Evolutionary conservation across 352 stramenopile species (phyloP), one percentile per base, ranked within the genome.

Genomic region (Globisporangium uncinulatum): DNA sequence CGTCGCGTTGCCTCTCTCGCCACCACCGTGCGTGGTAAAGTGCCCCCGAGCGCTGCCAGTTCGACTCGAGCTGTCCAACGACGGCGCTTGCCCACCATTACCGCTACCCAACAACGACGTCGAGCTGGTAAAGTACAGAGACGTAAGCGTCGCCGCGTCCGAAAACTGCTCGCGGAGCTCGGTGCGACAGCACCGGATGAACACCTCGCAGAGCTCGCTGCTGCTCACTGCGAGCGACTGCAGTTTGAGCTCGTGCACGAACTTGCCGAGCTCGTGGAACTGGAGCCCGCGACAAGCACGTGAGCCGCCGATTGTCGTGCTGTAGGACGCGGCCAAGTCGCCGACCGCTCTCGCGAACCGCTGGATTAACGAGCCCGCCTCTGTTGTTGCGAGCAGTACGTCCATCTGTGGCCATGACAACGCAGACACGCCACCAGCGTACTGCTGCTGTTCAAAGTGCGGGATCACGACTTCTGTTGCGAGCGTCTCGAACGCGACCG

Each of bases 131-230:
- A 63, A 54, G 19, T 64, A 55, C 13, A 64, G 45, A n/a, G 57
- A 62, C n/a, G 43, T 51, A 3, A 68, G 48, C 6, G 62, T 62
- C 21, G 52, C 53, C 2, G 37, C 56, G 13, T 62, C 62, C 15
- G 57, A 69, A 39, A 64, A 64, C 15, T 51, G 55, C 4, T 45
- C 13, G 2, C 31, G 43, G 24, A 74, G 49, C 9, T 85, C 70
- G 21, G 68, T 56, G 9, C 69, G 65, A 50, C 68, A 82, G 42
- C 65, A 82, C 14, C 69, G 69, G 37, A 87, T 67, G 57, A 89
- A 92, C 6, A 83, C 57, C n/a, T 78, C 73, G 41, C 74, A 75
- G 0, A 88, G 54, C 43, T 89, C 73, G 19, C 56, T 71, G 1
- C 59, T 61, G 6, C 61, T 78, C 13, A 89, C 50, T 0, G 67